Conservation (phyloP, 345 rosid genomes). For the Geranium brycei region DNA sequence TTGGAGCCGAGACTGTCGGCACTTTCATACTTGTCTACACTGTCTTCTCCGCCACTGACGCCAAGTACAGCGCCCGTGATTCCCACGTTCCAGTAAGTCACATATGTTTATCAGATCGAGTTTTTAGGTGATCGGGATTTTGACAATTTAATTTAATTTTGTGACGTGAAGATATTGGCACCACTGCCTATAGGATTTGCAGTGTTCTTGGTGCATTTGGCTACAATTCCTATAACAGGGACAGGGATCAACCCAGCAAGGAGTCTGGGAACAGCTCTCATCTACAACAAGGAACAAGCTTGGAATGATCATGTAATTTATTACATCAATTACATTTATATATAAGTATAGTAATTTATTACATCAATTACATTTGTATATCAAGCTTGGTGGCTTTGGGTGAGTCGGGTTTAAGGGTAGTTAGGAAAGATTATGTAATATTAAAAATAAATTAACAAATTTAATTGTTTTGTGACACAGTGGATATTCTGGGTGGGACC, state of each 20-base stretch:
- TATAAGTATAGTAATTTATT: too few species aligned
- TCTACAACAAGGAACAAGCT: conserved; percentile 31
- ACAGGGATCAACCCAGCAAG: conserved; percentile 45
- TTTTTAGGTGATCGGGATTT: too few species aligned
- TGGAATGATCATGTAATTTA: conserved; percentile 29
- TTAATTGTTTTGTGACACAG: conserved; percentile 6
- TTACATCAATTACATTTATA: too few species aligned
- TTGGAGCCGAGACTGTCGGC: conserved; percentile 34
- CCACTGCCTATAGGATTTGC: conserved; percentile 46
- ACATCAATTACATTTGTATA: too few species aligned
- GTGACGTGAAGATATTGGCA: conserved; percentile 26
- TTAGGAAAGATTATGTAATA: too few species aligned
- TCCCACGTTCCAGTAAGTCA: conserved; percentile 36
- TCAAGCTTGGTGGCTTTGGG: too few species aligned
- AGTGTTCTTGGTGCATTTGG: conserved; percentile 40
- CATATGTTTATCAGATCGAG: too few species aligned
- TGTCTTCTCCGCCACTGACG: conserved; percentile 41
- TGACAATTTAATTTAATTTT: too few species aligned
- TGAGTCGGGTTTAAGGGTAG: too few species aligned
- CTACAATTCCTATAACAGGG: conserved; percentile 38
- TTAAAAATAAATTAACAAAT: too few species aligned
- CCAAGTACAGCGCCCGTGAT: conserved; percentile 36
- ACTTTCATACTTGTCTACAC: conserved; percentile 36
- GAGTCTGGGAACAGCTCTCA: conserved; percentile 38
- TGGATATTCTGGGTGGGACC: conserved; percentile 43